Base-by-base conservation (phyloP, 805 yeast species). In the Candida suzukii region DNA sequence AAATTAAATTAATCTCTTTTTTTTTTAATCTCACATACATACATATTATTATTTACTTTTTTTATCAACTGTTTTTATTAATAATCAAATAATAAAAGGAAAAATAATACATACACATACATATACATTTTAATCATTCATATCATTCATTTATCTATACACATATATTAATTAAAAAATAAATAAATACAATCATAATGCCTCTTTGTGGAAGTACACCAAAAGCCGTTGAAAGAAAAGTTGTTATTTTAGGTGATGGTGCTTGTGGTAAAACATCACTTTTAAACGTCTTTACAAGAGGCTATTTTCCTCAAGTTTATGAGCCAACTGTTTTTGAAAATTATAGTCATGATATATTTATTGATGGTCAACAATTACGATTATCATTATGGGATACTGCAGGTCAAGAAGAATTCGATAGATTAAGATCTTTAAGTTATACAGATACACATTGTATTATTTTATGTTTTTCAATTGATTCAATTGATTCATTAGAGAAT, bases 291-390 rank as follows among this genome's bases (percentile, higher is more conserved):
- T 93, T 91, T 67, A 93, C 99, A 6, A 72, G 96, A 52, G 99
- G 99, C 2, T 93, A 91, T 63, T 91, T 91, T 68, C 98, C 98
- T 9, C 96, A 93, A 60, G 98, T 91, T 18, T 91, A 91, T 63
- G 99, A 90, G 58, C 99, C 99, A 21, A 91, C 99, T 1, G 97
- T 91, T 30, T 91, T 93, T 64, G 98, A 91, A 60, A 91, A 91
- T 67, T 91, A 91, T 60, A 95, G 90, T 45, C 98, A 91, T 64
- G 98, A 91, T 60, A 93, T 91, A 49, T 91, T 87, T 65, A 88
- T 91, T 41, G 99, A 91, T 60, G 91, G 91, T 40, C 88, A 87
- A 60, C 88, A 93, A 38, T 85, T 91, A 53, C 95, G 90, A 56
- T 68, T 91, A 43, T 88, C 96, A 14, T 69, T 91, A 41, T 93